phyloP scores from a whole-genome alignment of 1,139 yeast species.

The Saccharomyces hybrid region DNA sequence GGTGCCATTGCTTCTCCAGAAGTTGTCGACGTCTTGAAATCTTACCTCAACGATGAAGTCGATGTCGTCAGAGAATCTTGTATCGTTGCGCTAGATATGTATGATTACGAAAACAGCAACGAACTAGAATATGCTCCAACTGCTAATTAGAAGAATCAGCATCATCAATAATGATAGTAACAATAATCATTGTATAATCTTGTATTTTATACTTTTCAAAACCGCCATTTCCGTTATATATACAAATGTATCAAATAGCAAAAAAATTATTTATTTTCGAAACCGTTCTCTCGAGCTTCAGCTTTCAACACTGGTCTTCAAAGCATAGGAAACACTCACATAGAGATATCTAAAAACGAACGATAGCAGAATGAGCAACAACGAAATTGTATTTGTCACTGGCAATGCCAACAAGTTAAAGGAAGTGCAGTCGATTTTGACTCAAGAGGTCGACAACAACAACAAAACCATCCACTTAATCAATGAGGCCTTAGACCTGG shows the following conservation, averaged over 20 bases:
- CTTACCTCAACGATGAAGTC: slow-evolving; percentile 73
- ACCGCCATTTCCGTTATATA: neutral
- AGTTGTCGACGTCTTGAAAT: slow-evolving; percentile 77
- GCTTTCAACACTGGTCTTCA: neutral
- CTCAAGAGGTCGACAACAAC: slow-evolving; percentile 33
- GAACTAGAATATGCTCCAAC: slow-evolving; percentile 69
- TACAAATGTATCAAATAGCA: neutral
- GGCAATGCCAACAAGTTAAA: slow-evolving; percentile 83
- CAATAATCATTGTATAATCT: neutral
- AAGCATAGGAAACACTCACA: neutral
- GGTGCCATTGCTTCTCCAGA: slow-evolving; percentile 98
- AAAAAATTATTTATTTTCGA: neutral
- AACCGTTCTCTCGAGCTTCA: neutral
- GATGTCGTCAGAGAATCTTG: slow-evolving; percentile 94
- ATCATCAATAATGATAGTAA: neutral
- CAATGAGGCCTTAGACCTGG: slow-evolving; percentile 66
- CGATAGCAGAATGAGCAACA: neutral
- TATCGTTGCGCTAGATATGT: slow-evolving; percentile 95
- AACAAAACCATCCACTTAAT: slow-evolving; percentile 42
- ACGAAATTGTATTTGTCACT: slow-evolving; percentile 49
- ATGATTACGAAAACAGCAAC: slow-evolving; percentile 84
- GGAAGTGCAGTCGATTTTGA: slow-evolving; percentile 73
- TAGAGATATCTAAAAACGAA: slow-evolving; percentile 2
- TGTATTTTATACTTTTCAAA: neutral
- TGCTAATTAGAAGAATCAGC: neutral